phyloP scores from a whole-genome alignment of 2,329 filamentous ascomycete species.

The Colletotrichum sojae region DNA sequence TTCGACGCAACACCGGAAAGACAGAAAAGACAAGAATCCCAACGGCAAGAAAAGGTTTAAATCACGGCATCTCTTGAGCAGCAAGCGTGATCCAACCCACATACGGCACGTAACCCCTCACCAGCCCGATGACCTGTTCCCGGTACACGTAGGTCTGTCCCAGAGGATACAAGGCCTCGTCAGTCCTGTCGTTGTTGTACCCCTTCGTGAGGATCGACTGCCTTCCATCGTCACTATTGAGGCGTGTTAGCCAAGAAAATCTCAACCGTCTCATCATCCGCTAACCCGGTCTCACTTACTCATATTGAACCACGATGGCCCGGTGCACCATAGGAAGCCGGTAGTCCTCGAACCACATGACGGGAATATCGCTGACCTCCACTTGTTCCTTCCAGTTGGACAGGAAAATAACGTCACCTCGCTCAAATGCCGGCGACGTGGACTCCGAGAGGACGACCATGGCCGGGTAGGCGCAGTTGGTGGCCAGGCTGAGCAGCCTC shows the following conservation, averaged over 20 bases:
- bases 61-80: neutral
- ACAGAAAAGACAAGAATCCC: neutral
- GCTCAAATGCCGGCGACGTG: neutral
- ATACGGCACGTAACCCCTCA: conserved; percentile 12
- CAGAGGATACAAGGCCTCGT: conserved; percentile 1
- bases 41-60: neutral
- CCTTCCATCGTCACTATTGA: neutral
- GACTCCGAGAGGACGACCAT: conserved; percentile 5
- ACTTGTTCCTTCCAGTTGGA: neutral
- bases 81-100: conserved; percentile 5
- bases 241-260: too few relatives aligned
- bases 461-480: neutral
- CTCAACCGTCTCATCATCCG: too few relatives aligned
- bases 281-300: neutral
- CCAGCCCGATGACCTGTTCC: conserved; percentile 8
- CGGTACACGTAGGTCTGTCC: neutral
- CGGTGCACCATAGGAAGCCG: neutral
- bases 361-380: neutral
- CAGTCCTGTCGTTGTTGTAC: neutral
- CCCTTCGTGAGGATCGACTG: conserved; percentile 16
- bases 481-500: neutral
- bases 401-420: neutral
- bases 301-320: neutral
- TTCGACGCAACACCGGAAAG: too few relatives aligned
- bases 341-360: neutral